Evolutionary conservation across 495 filamentous ascomycete genomes (phyloP), one percentile per base, ranked within the genome.

Genomic region (Xylaria telfairii): DNA sequence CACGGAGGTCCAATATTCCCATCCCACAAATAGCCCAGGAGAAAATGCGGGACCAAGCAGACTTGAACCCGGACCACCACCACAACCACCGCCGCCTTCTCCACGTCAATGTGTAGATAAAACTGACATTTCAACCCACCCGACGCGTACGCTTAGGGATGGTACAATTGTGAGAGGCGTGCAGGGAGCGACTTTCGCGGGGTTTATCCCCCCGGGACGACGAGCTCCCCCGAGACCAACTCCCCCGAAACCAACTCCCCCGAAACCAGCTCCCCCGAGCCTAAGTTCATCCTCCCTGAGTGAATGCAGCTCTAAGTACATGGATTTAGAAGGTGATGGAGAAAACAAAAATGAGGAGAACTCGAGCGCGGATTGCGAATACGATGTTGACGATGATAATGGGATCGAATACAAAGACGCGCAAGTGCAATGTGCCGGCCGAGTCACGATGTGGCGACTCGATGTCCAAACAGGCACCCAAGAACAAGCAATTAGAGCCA

Each of bases 161-260:
- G 62, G 62, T 17, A 65, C 62, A 12, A 39, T 65, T 24, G 19
- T 65, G 10, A 49, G 15, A 51, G 62, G 62, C 15, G 26, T 24
- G 24, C 62, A 21, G 39, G 62, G 62, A 65, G 62, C 26, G 8
- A 65, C 62, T 34, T 65, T 65, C 30, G 62, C 24, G 5, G 62
- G 62, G 30, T 65, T 51, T n/a, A 49, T 65, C 28, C 62, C 42
- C 10, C 28, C 62, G 13, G 21, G 4, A 21, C 30, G 3, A 21
- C n/a, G n/a, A n/a, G n/a, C 19, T n/a, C 62, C 28, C 10, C 28
- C 62, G 13, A 21, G 2, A 21, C 15, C 0, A 12, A 24, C 51
- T 6, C 24, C 24, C 24, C 51, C 26, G 24, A 53, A 9, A 30
- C 51, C 5, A 17, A 28, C 17, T 13, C 24, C 51, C 28, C 49